These are phyloP conservation scores for Botrytis medusae DNA, from an alignment of 2,329 filamentous ascomycete genomes.

Conservation along the genomic window DNA sequence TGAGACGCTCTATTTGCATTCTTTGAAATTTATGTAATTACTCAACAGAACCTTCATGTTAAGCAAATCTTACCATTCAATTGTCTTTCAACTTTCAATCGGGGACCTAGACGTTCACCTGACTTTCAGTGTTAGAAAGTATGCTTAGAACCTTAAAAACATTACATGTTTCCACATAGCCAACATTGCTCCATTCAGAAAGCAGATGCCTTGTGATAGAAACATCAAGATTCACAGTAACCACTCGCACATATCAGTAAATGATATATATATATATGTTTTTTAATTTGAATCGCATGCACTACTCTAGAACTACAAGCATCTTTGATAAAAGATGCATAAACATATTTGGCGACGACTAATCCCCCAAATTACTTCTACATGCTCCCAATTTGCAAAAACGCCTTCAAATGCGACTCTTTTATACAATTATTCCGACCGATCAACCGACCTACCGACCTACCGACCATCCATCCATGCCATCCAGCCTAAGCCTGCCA, in stretches of 20 bases:
- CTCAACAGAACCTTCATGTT: neutral
- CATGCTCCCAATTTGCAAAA: conserved; percentile 14
- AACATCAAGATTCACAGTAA: neutral
- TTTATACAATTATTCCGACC: conserved; percentile 19
- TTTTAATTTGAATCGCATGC: neutral
- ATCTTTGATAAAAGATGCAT: neutral
- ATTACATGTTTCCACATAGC: neutral
- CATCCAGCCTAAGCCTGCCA: neutral
- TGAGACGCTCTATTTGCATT: no score
- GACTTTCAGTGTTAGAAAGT: neutral
- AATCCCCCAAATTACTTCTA: conserved; percentile 19
- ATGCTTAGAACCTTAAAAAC: no score
- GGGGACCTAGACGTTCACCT: neutral
- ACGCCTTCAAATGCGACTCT: conserved; percentile 14
- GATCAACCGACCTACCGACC: neutral
- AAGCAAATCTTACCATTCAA: no score
- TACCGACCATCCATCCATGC: neutral
- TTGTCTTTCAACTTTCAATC: no score
- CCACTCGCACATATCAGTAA: neutral
- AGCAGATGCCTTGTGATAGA: neutral
- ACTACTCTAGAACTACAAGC: conserved; percentile 18
- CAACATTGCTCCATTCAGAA: neutral
- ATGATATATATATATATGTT: neutral
- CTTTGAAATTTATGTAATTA: neutral
- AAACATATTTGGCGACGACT: conserved; percentile 6